Percentiles rank a stretch among this genome's conserved stretches.
These are phyloP conservation scores for Theobroma cacao DNA, from an alignment of 345 rosid genomes.

Conservation along the genomic window DNA sequence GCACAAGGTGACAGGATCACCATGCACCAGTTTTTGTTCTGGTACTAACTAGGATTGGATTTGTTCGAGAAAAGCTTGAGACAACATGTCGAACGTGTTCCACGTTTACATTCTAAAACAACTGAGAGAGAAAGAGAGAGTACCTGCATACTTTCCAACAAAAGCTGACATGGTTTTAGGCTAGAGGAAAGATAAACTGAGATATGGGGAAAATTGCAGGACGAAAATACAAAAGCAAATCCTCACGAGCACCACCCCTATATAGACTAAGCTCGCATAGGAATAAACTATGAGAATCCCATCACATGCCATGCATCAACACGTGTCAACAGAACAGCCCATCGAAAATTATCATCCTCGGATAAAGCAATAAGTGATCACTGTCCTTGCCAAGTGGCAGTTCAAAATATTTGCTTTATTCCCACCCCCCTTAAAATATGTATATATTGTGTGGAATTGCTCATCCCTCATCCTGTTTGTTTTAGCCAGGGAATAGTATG, in stretches of 20 bases:
- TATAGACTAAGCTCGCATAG: slow-evolving; percentile 30
- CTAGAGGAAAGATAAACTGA: background rate
- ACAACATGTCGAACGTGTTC: background rate
- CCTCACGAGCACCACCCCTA: slow-evolving; percentile 24
- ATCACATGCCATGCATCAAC: slow-evolving; percentile 10
- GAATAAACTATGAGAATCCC: slow-evolving; percentile 52
- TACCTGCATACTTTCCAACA: slow-evolving; percentile 90
- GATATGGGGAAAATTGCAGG: slow-evolving; percentile 24
- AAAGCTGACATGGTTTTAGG: slow-evolving; percentile 75
- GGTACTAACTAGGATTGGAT: background rate
- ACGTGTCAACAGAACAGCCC: slow-evolving; percentile 58
- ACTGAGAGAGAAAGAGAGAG: background rate
- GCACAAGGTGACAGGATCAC: background rate
- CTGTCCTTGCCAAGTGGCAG: slow-evolving; percentile 42
- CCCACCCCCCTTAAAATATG: slow-evolving; percentile 16
- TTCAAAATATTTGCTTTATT: slow-evolving; percentile 19
- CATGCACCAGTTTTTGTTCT: background rate
- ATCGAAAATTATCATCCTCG: slow-evolving; percentile 53
- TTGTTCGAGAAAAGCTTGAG: background rate
- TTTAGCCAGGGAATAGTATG: too few species aligned
- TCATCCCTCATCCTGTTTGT: slow-evolving; percentile 7
- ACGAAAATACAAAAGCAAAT: slow-evolving; percentile 36
- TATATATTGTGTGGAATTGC: slow-evolving; percentile 25
- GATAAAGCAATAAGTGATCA: slow-evolving; percentile 68
- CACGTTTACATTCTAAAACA: background rate